Conservation (phyloP, 2,329 filamentous ascomycete species). For the Neofusicoccum cordaticola region DNA sequence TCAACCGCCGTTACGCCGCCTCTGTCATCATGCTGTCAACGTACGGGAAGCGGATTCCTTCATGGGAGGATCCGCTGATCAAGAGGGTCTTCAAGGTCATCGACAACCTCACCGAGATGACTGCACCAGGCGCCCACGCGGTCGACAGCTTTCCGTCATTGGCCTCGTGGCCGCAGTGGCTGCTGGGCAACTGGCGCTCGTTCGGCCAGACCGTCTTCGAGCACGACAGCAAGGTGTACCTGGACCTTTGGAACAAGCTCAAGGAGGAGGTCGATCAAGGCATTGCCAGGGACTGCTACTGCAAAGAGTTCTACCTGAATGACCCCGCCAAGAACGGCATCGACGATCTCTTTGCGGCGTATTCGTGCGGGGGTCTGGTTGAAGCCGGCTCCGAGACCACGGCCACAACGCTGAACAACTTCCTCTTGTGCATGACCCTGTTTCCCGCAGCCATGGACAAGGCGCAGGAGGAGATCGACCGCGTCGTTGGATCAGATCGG, state of each 20-base stretch:
- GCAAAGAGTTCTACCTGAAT: slow-evolving; percentile 33
- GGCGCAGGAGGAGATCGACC: slow-evolving; percentile 25
- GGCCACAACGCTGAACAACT: slow-evolving; percentile 19
- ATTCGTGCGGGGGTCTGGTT: slow-evolving; percentile 21
- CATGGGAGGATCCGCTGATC: slow-evolving; percentile 30
- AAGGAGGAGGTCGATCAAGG: slow-evolving; percentile 35
- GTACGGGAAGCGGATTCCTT: slow-evolving; percentile 31
- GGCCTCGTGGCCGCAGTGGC: slow-evolving; percentile 28
- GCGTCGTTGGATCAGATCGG: slow-evolving; percentile 22
- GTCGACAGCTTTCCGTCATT: slow-evolving; percentile 32
- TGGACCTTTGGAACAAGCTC: slow-evolving; percentile 38
- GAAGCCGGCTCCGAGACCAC: slow-evolving; percentile 33
- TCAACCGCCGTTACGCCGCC: slow-evolving; percentile 28
- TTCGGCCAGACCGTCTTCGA: slow-evolving; percentile 35
- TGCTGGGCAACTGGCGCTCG: slow-evolving; percentile 31
- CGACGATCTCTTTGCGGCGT: slow-evolving; percentile 21
- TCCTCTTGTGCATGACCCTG: slow-evolving; percentile 21
- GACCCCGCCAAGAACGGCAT: slow-evolving; percentile 32
- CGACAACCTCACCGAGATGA: slow-evolving; percentile 26
- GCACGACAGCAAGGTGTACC: slow-evolving; percentile 30
- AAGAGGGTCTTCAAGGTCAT: slow-evolving; percentile 27
- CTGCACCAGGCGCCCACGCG: slow-evolving; percentile 31
- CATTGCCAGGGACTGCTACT: slow-evolving; percentile 25
- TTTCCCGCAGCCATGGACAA: slow-evolving; percentile 19
- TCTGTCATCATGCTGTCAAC: slow-evolving; percentile 38